Conservation (phyloP, 495 filamentous ascomycete species). For the Talaromyces stipitatus region DNA sequence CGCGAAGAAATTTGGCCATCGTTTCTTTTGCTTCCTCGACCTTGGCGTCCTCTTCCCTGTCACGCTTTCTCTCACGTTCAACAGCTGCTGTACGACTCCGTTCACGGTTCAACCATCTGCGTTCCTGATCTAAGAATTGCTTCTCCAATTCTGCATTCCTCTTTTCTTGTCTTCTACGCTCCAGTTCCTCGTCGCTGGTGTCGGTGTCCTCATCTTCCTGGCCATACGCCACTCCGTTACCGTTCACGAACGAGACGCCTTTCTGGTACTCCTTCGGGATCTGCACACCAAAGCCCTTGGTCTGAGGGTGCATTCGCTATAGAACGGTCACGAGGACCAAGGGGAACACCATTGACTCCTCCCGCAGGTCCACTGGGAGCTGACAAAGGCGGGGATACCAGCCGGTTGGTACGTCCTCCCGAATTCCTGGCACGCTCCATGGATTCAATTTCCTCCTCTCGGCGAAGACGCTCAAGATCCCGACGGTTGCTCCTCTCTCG, state of each 20-base stretch:
- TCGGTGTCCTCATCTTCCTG: slow-evolving; percentile 84
- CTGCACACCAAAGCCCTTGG: slow-evolving; percentile 62
- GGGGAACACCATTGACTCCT: slow-evolving; percentile 73
- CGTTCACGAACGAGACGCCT: slow-evolving; percentile 83
- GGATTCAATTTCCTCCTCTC: slow-evolving; percentile 88
- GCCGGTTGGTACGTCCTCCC: slow-evolving; percentile 57
- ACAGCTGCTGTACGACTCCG: slow-evolving; percentile 73
- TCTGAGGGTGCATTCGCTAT: slow-evolving; percentile 75
- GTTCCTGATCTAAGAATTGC: slow-evolving; percentile 75
- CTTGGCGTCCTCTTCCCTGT: slow-evolving; percentile 59
- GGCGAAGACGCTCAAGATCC: slow-evolving; percentile 77
- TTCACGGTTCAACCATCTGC: slow-evolving; percentile 85
- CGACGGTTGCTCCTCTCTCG: slow-evolving; percentile 79
- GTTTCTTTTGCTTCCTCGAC: slow-evolving; percentile 54
- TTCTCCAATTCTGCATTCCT: slow-evolving; percentile 70
- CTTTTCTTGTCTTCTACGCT: slow-evolving; percentile 62
- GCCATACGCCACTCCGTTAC: slow-evolving; percentile 55
- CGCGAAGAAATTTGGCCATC: slow-evolving; percentile 61
- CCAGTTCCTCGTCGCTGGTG: slow-evolving; percentile 79
- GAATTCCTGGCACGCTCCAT: slow-evolving; percentile 68
- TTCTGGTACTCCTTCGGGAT: slow-evolving; percentile 73
- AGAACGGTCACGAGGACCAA: slow-evolving; percentile 69
- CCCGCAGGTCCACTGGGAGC: slow-evolving; percentile 65
- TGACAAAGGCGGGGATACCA: slow-evolving; percentile 59
- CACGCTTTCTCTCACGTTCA: slow-evolving; percentile 71